phyloP scores from a whole-genome alignment of 176 grass and related monocot species.

The Juncus inflexus region DNA sequence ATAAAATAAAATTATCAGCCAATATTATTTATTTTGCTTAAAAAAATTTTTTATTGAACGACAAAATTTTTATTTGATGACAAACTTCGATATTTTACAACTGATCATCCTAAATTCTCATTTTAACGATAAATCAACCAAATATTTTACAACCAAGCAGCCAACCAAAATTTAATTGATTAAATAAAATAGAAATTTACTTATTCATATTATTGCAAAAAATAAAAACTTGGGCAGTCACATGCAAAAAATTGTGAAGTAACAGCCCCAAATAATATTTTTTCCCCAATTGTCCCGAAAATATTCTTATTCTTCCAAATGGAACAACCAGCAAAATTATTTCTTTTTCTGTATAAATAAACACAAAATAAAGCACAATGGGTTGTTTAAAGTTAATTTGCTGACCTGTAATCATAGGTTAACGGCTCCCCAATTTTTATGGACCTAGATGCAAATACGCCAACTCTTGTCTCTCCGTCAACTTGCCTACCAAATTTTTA shows the following conservation, averaged over 20 bases:
- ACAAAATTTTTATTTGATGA: too few relatives aligned
- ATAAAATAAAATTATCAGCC: not conserved
- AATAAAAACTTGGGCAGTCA: too few relatives aligned
- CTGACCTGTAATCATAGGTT: conserved; percentile 85
- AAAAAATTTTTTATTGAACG: too few relatives aligned
- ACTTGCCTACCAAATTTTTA: conserved; percentile 56
- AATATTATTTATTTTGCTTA: too few relatives aligned
- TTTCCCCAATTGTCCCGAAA: not conserved
- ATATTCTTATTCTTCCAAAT: not conserved
- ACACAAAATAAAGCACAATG: not conserved
- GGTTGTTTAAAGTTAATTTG: conserved; percentile 10
- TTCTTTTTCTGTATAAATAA: not conserved
- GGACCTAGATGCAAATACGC: conserved; percentile 60
- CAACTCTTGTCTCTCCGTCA: conserved; percentile 75
- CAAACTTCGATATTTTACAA: not conserved
- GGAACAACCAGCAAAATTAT: too few relatives aligned
- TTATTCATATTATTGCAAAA: too few relatives aligned
- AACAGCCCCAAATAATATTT: not conserved
- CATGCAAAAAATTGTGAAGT: not conserved
- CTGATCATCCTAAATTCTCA: too few relatives aligned
- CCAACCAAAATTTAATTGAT: not conserved
- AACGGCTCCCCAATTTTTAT: conserved; percentile 60
- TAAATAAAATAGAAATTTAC: not conserved
- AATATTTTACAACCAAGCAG: not conserved
- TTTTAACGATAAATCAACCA: conserved; percentile 1